These are phyloP conservation scores for Populus tomentosa DNA, from an alignment of 441 rosid genomes.

Conservation along the genomic window DNA sequence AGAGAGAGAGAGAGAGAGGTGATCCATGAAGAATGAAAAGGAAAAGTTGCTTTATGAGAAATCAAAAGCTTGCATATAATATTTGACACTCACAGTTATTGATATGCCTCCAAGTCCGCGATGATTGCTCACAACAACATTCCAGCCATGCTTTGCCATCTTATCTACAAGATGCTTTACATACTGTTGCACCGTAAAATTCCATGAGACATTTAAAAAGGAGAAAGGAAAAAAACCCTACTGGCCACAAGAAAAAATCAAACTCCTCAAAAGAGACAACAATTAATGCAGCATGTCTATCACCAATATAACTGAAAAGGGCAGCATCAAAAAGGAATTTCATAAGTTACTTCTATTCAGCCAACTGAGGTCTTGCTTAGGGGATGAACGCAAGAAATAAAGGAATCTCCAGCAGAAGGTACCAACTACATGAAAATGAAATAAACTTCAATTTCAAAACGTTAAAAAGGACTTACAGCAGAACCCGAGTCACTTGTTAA, in stretches of 20 bases:
- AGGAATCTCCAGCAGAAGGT: neutral
- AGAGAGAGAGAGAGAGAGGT: neutral
- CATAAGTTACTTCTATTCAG: neutral
- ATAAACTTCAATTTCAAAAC: neutral
- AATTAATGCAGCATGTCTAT: neutral
- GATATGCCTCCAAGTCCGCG: conserved; percentile 53
- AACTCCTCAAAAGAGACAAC: neutral
- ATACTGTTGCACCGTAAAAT: conserved; percentile 29
- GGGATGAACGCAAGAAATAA: neutral
- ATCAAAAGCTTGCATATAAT: conserved; percentile 4
- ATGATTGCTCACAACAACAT: conserved; percentile 53
- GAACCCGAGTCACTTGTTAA: conserved; percentile 49
- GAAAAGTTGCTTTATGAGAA: neutral
- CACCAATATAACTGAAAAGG: neutral
- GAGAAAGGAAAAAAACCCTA: neutral
- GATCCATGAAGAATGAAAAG: neutral
- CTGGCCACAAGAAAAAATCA: neutral
- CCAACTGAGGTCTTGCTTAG: neutral
- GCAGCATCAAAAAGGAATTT: neutral
- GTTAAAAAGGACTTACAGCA: conserved; percentile 31
- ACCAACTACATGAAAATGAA: neutral
- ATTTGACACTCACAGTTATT: conserved; percentile 39
- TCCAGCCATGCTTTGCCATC: conserved; percentile 41
- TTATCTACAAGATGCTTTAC: conserved; percentile 41
- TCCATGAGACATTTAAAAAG: neutral